Evolutionary conservation across 305 asterid species (phyloP), one percentile per base, ranked within the genome.

Genomic region (Petunia hybrid): DNA sequence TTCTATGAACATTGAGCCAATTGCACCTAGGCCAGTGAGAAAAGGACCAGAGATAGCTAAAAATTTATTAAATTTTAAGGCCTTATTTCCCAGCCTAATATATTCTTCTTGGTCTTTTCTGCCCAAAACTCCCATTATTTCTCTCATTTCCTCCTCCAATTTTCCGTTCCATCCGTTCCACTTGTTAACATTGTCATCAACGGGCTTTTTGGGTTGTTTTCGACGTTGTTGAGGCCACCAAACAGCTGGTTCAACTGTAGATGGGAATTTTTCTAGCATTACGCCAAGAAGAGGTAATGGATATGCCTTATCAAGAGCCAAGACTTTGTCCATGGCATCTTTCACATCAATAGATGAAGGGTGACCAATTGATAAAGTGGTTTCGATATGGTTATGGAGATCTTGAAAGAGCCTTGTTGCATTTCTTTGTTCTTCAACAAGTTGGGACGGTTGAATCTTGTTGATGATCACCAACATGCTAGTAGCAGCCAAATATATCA

Each of bases 381-480:
- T 83, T 56, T 83, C 61, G 0, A 87, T 83, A 56, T 90, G 81
- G 48, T 76, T 62, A 8, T 77, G 78, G 8, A 90, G 77, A 35
- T 85, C 85, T 57, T 78, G 81, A 46, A 90, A 87, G 51, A 90
- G 55, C 42, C 90, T 85, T 2, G 84, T 14, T 0, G 90, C 90
- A 38, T 78, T 88, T 9, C 90, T 71, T 74, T 90, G 91, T 77
- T 90, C 91, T 48, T 90, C 93, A 14, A 79, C 93, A 0, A 90
- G 88, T 68, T 90, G 93, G 3, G 93, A 88, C 36, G 93, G 93
- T 78, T 88, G 93, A 38, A 88, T 84, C 75, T 89, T 87, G 83
- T 89, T 89, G 61, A 88, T 82, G 57, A 82, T 78, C 64, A 48
- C 8, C 66, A 87, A 22, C 83, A 90, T 76, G 41, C 85, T 89